Evolutionary conservation across 768 basidiomycete species (phyloP).

Genomic region (Tulasnella sp.): DNA sequence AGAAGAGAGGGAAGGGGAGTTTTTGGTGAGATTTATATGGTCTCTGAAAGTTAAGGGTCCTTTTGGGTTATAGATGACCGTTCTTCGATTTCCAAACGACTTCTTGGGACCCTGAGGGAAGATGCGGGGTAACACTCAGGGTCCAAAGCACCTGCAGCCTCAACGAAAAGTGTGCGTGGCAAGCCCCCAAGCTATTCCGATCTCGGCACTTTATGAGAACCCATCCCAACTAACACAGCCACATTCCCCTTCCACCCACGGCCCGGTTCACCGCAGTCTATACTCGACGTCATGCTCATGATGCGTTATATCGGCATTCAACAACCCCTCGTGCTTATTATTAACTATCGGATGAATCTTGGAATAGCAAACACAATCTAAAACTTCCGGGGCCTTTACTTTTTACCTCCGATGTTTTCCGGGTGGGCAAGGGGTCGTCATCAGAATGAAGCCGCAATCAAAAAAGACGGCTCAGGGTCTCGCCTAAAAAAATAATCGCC

Average conservation of each 20-base stretch:
- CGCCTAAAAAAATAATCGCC: background rate
- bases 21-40: background rate
- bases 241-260: background rate
- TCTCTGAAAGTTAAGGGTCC: background rate
- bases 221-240: background rate
- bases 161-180: background rate
- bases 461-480: background rate
- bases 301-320: background rate
- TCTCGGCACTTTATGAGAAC: background rate
- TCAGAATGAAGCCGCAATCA: background rate
- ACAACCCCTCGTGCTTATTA: too few relatives aligned
- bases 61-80: background rate
- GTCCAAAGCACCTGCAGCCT: background rate
- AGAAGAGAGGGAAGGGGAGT: slow-evolving; percentile 24
- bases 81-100: background rate
- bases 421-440: background rate
- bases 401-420: background rate
- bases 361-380: background rate
- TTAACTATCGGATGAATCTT: background rate
- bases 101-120: background rate
- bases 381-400: background rate
- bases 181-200: background rate
- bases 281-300: background rate
- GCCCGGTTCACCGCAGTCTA: background rate
- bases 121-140: background rate